These are phyloP conservation scores for Avena sativa DNA, from an alignment of 176 grass and related monocot species.

Conservation along the genomic window DNA sequence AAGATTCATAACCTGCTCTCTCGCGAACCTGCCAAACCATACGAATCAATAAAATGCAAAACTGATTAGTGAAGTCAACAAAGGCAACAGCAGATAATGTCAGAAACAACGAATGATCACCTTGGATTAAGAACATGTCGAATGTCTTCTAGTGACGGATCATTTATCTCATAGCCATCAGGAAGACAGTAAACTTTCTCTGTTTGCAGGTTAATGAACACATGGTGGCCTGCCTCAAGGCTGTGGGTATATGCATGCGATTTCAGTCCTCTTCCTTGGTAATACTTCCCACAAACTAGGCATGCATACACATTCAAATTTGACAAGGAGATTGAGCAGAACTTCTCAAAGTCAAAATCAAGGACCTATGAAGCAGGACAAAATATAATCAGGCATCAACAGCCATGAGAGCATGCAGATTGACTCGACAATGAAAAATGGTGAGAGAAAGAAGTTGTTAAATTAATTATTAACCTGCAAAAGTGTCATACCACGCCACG, in stretches of 20 bases:
- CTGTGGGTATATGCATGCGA: constrained; percentile 98
- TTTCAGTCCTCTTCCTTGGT: constrained; percentile 98
- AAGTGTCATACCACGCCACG: background rate
- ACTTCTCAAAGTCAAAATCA: constrained; percentile 99
- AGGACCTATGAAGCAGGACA: constrained; percentile 66
- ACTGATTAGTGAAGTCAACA: background rate
- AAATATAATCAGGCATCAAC: background rate
- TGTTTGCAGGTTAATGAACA: constrained; percentile 96
- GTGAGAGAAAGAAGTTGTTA: background rate
- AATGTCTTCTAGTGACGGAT: constrained; percentile 89
- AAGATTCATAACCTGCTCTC: constrained; percentile 77
- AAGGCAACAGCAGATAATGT: background rate
- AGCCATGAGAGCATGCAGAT: constrained; percentile 1
- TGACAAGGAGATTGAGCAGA: constrained; percentile 96
- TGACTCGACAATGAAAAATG: background rate
- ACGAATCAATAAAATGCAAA: constrained; percentile 7
- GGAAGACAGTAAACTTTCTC: constrained; percentile 99
- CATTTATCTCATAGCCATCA: constrained; percentile 98
- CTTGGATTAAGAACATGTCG: constrained; percentile 97
- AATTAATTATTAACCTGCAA: background rate
- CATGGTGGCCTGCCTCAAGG: constrained; percentile 94
- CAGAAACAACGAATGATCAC: constrained; percentile 44
- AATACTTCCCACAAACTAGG: constrained; percentile 98
- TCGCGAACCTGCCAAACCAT: constrained; percentile 66
- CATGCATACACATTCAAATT: constrained; percentile 98